Evolutionary conservation across 2,329 filamentous ascomycete genomes (phyloP), one percentile per base, ranked within the genome.

Genomic region (Cercospora sp.): DNA sequence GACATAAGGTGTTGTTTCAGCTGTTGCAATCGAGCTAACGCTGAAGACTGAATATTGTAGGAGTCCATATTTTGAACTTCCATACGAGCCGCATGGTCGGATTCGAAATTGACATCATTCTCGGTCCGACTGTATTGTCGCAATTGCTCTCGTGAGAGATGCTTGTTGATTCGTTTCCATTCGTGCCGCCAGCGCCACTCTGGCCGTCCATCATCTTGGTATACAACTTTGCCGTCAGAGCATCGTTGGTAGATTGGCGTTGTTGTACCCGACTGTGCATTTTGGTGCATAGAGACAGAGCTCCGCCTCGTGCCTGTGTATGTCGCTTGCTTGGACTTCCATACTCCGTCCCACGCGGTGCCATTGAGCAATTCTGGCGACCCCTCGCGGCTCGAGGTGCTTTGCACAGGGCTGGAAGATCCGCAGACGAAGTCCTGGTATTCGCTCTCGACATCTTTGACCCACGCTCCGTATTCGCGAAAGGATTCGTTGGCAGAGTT

Each of bases 121-220:
- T 8, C 9, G n/a, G 42, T 28, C n/a, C 12, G 64, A 20, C 9
- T 30, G 23, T 45, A 8, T 36, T 53, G 42, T 12, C 18, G 45
- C 13, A 26, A 18, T 26, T 33, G 16, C 23, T 55, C 64, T 16
- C 55, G 53, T 18, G 33, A 59, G 28, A 58, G 31, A 18, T 68
- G 61, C 33, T 58, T 68, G 12, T 57, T 63, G 28, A 68, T 45
- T 42, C 59, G 33, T 48, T 48, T 60, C 66, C 66, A 68, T 28
- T 68, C 66, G 23, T 68, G 66, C 18, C 51, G 51, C 66, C 66
- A 68, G 16, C 55, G 45, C 66, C 66, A 68, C 45, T 68, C 63
- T 13, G 66, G 63, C 20, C 26, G 55, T 8, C 63, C 63, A 30
- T 62, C 63, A n/a, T 65, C 57, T 23, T 59, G 58, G 18, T 65